Conservation (phyloP, 371 early-diverging fungal species). For the Coemansia sp. region DNA sequence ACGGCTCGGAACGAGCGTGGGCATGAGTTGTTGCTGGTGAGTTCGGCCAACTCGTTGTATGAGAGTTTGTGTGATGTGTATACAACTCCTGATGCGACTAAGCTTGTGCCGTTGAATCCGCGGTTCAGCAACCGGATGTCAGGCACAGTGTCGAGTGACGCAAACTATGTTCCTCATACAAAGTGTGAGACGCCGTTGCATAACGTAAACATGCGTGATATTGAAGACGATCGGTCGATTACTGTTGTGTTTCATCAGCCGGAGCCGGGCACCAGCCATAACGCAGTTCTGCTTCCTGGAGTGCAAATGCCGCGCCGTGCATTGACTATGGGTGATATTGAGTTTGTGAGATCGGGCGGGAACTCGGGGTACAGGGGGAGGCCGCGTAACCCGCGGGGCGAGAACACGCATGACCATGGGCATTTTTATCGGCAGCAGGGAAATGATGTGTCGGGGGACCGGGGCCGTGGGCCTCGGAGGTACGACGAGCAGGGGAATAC, state of each 20-base stretch:
- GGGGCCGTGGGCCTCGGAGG: slow-evolving; percentile 45
- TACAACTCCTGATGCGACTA: slow-evolving; percentile 5
- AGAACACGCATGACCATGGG: slow-evolving; percentile 50
- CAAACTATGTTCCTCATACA: slow-evolving; percentile 47
- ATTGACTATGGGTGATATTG: slow-evolving; percentile 38
- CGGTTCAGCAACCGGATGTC: slow-evolving; percentile 32
- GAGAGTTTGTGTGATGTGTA: slow-evolving; percentile 46
- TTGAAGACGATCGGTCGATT: slow-evolving; percentile 46
- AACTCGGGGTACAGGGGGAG: slow-evolving; percentile 32
- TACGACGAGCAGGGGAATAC: slow-evolving; percentile 47
- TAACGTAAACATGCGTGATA: slow-evolving; percentile 22
- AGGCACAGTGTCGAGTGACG: slow-evolving; percentile 33
- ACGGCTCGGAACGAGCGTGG: slow-evolving; percentile 71
- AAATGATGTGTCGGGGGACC: slow-evolving; percentile 49
- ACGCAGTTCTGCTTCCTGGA: slow-evolving; percentile 41
- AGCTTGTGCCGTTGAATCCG: slow-evolving; percentile 24
- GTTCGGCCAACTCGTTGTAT: slow-evolving; percentile 44
- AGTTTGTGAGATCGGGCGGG: slow-evolving; percentile 50
- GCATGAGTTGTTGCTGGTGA: slow-evolving; percentile 64
- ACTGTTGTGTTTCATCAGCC: slow-evolving; percentile 44
- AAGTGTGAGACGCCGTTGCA: slow-evolving; percentile 38
- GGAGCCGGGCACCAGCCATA: slow-evolving; percentile 23
- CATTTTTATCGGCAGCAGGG: slow-evolving; percentile 53
- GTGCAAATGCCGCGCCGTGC: slow-evolving; percentile 31
- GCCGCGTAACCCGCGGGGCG: slow-evolving; percentile 23